Conservation (phyloP, 306 rosid species). For the Pyrus bretschneideri region DNA sequence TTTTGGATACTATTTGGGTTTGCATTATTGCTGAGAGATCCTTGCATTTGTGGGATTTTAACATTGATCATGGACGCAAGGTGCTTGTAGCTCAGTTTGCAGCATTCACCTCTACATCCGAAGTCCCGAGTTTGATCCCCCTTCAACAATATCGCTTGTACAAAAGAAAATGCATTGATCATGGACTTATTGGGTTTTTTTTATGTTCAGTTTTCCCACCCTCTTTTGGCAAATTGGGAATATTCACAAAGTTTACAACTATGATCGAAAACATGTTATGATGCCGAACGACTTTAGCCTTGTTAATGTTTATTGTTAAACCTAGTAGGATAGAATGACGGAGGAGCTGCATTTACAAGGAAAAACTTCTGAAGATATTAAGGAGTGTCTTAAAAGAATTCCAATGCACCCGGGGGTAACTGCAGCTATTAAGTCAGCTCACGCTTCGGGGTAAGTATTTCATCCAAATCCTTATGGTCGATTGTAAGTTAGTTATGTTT, state of each 20-base stretch:
- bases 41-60: not conserved
- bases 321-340: constrained; percentile 49
- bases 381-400: constrained; percentile 45
- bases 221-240: not conserved
- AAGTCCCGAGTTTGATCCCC: no score
- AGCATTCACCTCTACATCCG: no score
- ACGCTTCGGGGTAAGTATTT: constrained; percentile 40
- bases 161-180: not conserved
- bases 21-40: not conserved
- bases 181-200: not conserved
- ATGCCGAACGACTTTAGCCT: not conserved
- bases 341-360: constrained; percentile 62
- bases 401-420: constrained; percentile 42
- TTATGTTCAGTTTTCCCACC: not conserved
- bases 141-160: no score
- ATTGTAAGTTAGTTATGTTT: not conserved
- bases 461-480: not conserved
- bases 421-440: constrained; percentile 63
- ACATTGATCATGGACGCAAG: not conserved
- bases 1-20: not conserved
- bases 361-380: constrained; percentile 31
- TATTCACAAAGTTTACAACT: not conserved
- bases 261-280: not conserved
- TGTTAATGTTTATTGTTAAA: not conserved
- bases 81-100: no score